Base-by-base conservation (phyloP, 495 filamentous ascomycete genomes). In the Polyplosphaeria fusca region DNA sequence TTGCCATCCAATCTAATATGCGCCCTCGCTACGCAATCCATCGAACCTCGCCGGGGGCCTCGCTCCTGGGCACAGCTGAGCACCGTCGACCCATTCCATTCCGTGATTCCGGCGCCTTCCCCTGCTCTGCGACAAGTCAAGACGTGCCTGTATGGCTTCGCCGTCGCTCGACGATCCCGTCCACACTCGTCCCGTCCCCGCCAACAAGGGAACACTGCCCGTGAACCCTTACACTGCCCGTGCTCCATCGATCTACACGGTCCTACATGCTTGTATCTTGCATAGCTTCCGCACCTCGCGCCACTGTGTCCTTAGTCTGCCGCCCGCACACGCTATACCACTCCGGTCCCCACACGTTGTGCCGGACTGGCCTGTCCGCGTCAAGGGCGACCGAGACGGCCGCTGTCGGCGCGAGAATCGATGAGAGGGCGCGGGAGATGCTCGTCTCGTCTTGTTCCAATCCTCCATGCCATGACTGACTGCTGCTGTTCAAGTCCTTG, bases 291-390 rank as follows among this genome's bases (percentile, higher is more conserved):
- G 60, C 49, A 52, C 28, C 50, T 23, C 35, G 55, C 55, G 26
- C 56, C 55, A 59, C 61, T 50, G 44, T 28, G 35, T 38, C 52
- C 20, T 44, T 26, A 49, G 57, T 52, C 42, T 61, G 62, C n/a
- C n/a, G n/a, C n/a, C n/a, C n/a, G n/a, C n/a, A 61, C 57, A 55
- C 62, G 57, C 61, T 55, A 56, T 56, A 28, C 43, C 61, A 49
- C n/a, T n/a, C n/a, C n/a, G n/a, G n/a, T n/a, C n/a, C n/a, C n/a
- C n/a, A n/a, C n/a, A n/a, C n/a, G n/a, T n/a, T n/a, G n/a, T n/a
- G n/a, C n/a, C n/a, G n/a, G n/a, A n/a, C n/a, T n/a, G n/a, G n/a
- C n/a, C n/a, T n/a, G n/a, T n/a, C n/a, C n/a, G n/a, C n/a, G n/a
- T n/a, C n/a, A n/a, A n/a, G n/a, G n/a, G n/a, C n/a, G n/a, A n/a